Conservation (phyloP, 2,329 filamentous ascomycete species). For the Dryadomyces quercus-mongolicae region DNA sequence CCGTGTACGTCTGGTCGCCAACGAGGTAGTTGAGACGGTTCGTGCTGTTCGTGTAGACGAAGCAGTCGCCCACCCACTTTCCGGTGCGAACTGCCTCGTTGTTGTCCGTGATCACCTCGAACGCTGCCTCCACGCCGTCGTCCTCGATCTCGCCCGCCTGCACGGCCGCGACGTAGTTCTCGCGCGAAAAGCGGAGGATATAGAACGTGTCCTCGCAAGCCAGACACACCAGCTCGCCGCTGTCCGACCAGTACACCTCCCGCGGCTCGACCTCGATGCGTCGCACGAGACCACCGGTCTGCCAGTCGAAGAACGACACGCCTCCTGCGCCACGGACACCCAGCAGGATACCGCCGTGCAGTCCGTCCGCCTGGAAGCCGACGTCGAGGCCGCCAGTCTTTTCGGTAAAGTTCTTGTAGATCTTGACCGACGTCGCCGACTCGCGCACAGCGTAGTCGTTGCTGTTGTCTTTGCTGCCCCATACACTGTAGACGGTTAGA, state of each 20-base stretch:
- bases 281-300: slow-evolving; percentile 74
- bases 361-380: slow-evolving; percentile 85
- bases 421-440: slow-evolving; percentile 85
- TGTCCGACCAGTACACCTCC: slow-evolving; percentile 92
- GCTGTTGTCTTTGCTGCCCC: slow-evolving; percentile 94
- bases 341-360: slow-evolving; percentile 78
- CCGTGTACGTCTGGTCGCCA: slow-evolving; percentile 93
- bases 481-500: slow-evolving; percentile 38
- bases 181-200: slow-evolving; percentile 80
- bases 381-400: slow-evolving; percentile 82
- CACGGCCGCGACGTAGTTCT: slow-evolving; percentile 73
- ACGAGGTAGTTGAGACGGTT: slow-evolving; percentile 97
- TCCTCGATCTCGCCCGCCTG: slow-evolving; percentile 74
- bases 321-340: slow-evolving; percentile 93
- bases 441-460: slow-evolving; percentile 98
- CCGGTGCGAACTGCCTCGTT: slow-evolving; percentile 87
- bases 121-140: slow-evolving; percentile 89
- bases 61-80: slow-evolving; percentile 97
- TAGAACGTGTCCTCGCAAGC: slow-evolving; percentile 95
- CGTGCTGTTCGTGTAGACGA: slow-evolving; percentile 95
- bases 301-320: slow-evolving; percentile 95
- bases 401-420: slow-evolving; percentile 97
- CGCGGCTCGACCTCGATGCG: slow-evolving; percentile 73
- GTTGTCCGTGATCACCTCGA: slow-evolving; percentile 92
- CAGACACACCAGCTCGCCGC: slow-evolving; percentile 81